A percentile compares a stretch with the other conserved stretches of the same genome.
These are phyloP conservation scores for Kazachstania kunashirensis DNA, from an alignment of 805 yeast species.

Conservation along the genomic window DNA sequence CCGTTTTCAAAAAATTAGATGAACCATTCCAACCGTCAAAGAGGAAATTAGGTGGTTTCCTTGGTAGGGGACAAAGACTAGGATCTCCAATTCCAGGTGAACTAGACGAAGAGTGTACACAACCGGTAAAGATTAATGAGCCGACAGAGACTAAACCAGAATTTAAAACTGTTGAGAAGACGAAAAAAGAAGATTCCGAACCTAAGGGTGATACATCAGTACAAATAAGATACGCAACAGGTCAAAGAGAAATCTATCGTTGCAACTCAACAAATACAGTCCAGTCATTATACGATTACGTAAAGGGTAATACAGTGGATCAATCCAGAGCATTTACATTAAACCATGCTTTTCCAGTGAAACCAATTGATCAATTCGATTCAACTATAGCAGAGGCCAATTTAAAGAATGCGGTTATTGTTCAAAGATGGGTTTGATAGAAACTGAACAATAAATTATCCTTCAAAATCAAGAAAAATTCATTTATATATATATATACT, in stretches of 20 bases:
- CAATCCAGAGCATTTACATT: conserved; percentile 47
- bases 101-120: conserved; percentile 11
- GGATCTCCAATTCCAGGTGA: conserved; percentile 89
- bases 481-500: conserved; percentile 5
- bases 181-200: conserved; percentile 12
- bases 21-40: conserved; percentile 73
- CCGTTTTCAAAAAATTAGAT: conserved; percentile 69
- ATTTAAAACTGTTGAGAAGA: conserved; percentile 18
- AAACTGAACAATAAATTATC: background rate
- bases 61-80: conserved; percentile 72
- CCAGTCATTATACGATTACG: conserved; percentile 57
- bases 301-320: conserved; percentile 38
- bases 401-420: conserved; percentile 72
- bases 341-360: conserved; percentile 75
- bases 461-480: conserved; percentile 3
- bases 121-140: background rate
- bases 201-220: conserved; percentile 60
- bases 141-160: background rate
- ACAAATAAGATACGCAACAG: conserved; percentile 78
- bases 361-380: conserved; percentile 50
- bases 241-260: conserved; percentile 54
- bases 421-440: conserved; percentile 61
- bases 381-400: conserved; percentile 65
- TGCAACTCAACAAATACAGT: conserved; percentile 62
- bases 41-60: conserved; percentile 52